Conservation (phyloP, 495 filamentous ascomycete genomes). For the Delitschia confertaspora region DNA sequence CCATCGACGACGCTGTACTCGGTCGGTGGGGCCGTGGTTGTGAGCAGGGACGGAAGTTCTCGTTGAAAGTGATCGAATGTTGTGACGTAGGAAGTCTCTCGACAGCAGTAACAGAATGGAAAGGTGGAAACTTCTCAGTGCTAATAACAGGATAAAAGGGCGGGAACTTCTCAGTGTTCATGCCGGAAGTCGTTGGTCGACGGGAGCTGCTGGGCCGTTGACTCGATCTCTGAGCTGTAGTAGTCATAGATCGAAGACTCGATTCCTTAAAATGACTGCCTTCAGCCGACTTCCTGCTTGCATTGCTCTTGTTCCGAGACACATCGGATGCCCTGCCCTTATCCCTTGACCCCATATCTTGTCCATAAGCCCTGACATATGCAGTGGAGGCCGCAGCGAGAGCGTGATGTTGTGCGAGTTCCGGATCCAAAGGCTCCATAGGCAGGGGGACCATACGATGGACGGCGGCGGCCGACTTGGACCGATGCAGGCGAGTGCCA, state of each 20-base stretch:
- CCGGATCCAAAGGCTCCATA: constrained; percentile 24
- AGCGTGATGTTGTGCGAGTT: constrained; percentile 30
- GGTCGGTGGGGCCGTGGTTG: constrained; percentile 14
- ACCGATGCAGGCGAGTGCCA: constrained; percentile 28
- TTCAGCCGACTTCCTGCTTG: constrained; percentile 21
- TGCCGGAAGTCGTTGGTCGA: not conserved
- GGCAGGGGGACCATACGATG: constrained; percentile 9
- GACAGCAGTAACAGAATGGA: constrained; percentile 3
- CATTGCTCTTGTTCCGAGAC: constrained; percentile 17
- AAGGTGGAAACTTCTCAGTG: constrained; percentile 10
- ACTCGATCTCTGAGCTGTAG: constrained; percentile 6
- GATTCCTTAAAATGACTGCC: constrained; percentile 27
- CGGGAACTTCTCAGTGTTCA: not conserved
- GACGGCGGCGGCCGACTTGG: constrained; percentile 30
- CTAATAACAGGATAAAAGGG: not conserved
- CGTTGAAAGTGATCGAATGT: constrained; percentile 9
- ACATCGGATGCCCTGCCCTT: constrained; percentile 8
- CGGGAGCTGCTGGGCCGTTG: constrained; percentile 2
- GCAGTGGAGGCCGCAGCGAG: constrained; percentile 32
- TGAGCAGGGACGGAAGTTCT: constrained; percentile 21
- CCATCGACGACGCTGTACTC: constrained; percentile 3
- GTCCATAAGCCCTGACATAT: constrained; percentile 26
- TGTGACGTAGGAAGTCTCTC: not conserved
- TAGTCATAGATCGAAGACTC: constrained; percentile 11
- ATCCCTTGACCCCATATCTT: constrained; percentile 1